Evolutionary conservation across 257 asterid genomes (phyloP).

Genomic region (Anisodus acutangulus): DNA sequence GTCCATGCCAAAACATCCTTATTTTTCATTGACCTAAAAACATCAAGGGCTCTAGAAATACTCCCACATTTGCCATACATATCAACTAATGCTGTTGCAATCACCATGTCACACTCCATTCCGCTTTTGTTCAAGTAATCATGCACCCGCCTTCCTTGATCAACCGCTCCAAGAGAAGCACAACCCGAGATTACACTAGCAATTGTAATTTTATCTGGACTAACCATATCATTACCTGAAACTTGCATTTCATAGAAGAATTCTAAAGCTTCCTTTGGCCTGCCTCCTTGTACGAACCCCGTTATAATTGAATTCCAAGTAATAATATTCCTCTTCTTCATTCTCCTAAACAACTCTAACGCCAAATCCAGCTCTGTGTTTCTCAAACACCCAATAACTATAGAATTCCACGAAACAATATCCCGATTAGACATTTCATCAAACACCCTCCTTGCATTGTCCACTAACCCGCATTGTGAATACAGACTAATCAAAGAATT

Average conservation of each 20-base stretch:
- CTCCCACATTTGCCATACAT: conserved; percentile 87
- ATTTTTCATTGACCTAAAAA: conserved; percentile 55
- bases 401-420: conserved; percentile 80
- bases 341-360: conserved; percentile 52
- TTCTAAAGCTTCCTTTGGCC: conserved; percentile 69
- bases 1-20: conserved; percentile 87
- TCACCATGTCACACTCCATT: conserved; percentile 72
- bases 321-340: conserved; percentile 59
- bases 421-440: conserved; percentile 69
- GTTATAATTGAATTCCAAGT: conserved; percentile 87
- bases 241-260: conserved; percentile 69
- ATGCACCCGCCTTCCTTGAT: conserved; percentile 79
- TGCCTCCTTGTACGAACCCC: conserved; percentile 77
- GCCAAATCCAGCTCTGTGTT: conserved; percentile 60
- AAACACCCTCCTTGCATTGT: conserved; percentile 67
- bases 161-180: conserved; percentile 80
- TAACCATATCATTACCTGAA: conserved; percentile 37
- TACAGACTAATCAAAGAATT: conserved; percentile 67
- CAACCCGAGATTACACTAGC: conserved; percentile 78
- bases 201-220: conserved; percentile 73
- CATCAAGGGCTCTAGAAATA: conserved; percentile 55
- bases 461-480: conserved; percentile 50
- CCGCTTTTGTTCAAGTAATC: conserved; percentile 56
- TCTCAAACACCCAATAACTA: conserved; percentile 61
- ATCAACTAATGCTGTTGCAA: conserved; percentile 77